Percentiles rank a stretch among this genome's conserved stretches.
These are phyloP conservation scores for Fraxinus sp. DNA, from an alignment of 305 asterid species.

Conservation along the genomic window DNA sequence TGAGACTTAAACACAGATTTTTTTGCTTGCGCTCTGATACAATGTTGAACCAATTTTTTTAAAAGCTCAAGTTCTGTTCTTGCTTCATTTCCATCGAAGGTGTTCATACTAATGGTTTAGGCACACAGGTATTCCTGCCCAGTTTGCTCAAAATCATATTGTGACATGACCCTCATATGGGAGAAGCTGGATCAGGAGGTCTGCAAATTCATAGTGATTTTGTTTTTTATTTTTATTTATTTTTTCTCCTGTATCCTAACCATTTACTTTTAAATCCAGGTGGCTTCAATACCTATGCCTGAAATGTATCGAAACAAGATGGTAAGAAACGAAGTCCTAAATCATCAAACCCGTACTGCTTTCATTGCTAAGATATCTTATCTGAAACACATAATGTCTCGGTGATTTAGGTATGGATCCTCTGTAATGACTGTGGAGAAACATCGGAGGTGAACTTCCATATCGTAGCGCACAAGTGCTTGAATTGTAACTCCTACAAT, in stretches of 20 bases:
- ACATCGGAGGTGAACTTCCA: constrained; percentile 65
- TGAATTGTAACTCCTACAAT: constrained; percentile 65
- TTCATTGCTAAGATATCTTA: not conserved
- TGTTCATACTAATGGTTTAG: constrained; percentile 3
- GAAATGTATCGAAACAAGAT: constrained; percentile 52
- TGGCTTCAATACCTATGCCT: constrained; percentile 68
- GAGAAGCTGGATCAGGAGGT: constrained; percentile 69
- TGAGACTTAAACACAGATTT: not conserved
- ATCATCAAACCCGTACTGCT: not conserved
- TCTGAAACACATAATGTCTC: not conserved
- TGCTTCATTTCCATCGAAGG: not conserved
- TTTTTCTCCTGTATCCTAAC: not conserved
- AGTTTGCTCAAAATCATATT: constrained; percentile 65
- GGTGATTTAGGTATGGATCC: constrained; percentile 64
- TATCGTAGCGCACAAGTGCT: constrained; percentile 60
- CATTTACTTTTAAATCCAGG: constrained; percentile 29
- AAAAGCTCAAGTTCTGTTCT: not conserved
- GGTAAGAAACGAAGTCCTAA: constrained; percentile 34
- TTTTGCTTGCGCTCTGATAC: not conserved
- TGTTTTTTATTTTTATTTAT: not conserved
- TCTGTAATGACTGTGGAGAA: constrained; percentile 76
- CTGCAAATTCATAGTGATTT: not conserved
- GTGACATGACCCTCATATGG: constrained; percentile 72
- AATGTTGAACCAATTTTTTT: not conserved
- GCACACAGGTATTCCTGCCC: constrained; percentile 74